Conservation (phyloP, 2,329 filamentous ascomycete genomes). For the Podosphaera fusca region DNA sequence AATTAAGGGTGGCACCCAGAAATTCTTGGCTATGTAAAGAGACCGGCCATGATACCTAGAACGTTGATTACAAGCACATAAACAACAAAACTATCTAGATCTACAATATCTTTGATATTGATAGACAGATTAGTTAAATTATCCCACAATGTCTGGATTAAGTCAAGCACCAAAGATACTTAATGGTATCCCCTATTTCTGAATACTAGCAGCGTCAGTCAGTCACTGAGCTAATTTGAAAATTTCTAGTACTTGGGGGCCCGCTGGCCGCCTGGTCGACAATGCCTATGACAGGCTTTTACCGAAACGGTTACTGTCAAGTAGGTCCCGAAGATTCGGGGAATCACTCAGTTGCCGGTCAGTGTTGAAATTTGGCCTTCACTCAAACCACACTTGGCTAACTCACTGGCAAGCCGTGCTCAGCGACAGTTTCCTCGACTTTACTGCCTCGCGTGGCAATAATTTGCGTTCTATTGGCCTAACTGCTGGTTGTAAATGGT, state of each 20-base stretch:
- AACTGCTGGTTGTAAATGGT: conserved; percentile 37
- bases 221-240: too few relatives aligned
- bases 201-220: too few relatives aligned
- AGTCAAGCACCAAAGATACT: too few relatives aligned
- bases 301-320: conserved; percentile 35
- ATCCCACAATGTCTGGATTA: too few relatives aligned
- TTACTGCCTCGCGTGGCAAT: conserved; percentile 32
- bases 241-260: background rate
- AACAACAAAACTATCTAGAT: too few relatives aligned
- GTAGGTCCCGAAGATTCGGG: conserved; percentile 28
- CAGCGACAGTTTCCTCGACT: conserved; percentile 38
- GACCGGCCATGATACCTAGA: too few relatives aligned
- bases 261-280: background rate
- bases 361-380: background rate
- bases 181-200: too few relatives aligned
- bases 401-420: conserved; percentile 20
- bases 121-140: too few relatives aligned
- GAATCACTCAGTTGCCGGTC: conserved; percentile 32
- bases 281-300: conserved; percentile 34
- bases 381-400: background rate
- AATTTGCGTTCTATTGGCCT: conserved; percentile 31
- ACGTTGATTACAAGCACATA: too few relatives aligned
- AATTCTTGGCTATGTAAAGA: too few relatives aligned
- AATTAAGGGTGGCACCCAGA: too few relatives aligned
- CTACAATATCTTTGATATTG: too few relatives aligned